These are phyloP conservation scores for Fonsecaea pedrosoi DNA, from an alignment of 2,329 filamentous ascomycete species.

Conservation along the genomic window DNA sequence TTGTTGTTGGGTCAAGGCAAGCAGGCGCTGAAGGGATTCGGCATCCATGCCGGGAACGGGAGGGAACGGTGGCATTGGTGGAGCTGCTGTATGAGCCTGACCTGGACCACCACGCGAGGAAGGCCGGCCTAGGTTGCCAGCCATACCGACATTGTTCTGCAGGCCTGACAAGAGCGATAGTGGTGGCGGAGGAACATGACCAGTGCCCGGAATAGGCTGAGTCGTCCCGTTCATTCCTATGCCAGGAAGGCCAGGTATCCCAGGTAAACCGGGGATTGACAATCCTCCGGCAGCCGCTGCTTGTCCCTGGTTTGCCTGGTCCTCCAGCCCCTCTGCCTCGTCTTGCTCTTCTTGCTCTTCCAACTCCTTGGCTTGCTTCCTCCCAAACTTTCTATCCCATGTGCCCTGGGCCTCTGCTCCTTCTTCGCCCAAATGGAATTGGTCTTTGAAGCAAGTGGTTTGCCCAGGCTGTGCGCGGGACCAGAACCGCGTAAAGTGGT, in stretches of 20 bases:
- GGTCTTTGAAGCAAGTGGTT: conserved; percentile 83
- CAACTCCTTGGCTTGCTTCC: conserved; percentile 82
- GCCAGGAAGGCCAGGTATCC: conserved; percentile 20
- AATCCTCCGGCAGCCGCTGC: conserved; percentile 35
- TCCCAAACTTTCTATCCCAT: conserved; percentile 80
- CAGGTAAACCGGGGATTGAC: conserved; percentile 36
- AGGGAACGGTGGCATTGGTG: conserved; percentile 46
- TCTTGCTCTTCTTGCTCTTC: conserved; percentile 94
- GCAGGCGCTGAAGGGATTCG: conserved; percentile 45
- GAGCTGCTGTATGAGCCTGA: neutral
- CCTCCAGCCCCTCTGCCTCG: conserved; percentile 88
- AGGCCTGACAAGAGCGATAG: conserved; percentile 39
- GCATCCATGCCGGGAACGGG: conserved; percentile 60
- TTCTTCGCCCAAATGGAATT: conserved; percentile 93
- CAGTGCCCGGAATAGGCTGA: conserved; percentile 36
- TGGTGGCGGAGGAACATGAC: conserved; percentile 25
- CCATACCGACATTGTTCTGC: conserved; percentile 8
- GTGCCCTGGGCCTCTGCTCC: conserved; percentile 95
- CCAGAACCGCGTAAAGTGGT: conserved; percentile 97
- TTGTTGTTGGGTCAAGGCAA: conserved; percentile 42
- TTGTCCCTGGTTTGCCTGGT: conserved; percentile 67
- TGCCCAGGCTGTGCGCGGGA: conserved; percentile 81
- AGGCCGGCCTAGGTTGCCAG: neutral
- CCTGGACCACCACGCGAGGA: neutral
- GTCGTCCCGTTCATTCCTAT: conserved; percentile 19